Evolutionary conservation across 2,329 filamentous ascomycete genomes (phyloP).

Genomic region (Epichloe scottii): DNA sequence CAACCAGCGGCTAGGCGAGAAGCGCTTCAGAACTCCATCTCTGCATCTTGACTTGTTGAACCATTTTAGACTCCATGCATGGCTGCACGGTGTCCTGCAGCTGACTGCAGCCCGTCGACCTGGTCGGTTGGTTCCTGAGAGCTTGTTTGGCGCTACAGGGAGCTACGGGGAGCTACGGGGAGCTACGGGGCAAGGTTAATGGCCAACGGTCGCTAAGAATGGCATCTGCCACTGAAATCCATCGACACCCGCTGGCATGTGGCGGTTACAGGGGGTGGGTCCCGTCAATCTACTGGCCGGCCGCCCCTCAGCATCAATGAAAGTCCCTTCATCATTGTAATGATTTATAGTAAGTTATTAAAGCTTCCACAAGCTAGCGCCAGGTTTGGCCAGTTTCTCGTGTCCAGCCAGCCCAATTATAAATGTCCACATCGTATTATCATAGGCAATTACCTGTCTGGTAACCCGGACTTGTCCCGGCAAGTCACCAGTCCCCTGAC

Average conservation of each 20-base stretch:
- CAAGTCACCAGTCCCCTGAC: too few relatives aligned
- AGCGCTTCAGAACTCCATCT: too few relatives aligned
- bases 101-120: not conserved
- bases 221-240: not conserved
- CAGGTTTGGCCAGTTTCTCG: too few relatives aligned
- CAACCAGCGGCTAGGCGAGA: too few relatives aligned
- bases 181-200: not conserved
- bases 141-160: not conserved
- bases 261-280: not conserved
- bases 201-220: conserved; percentile 6
- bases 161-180: not conserved
- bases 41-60: too few relatives aligned
- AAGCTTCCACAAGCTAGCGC: too few relatives aligned
- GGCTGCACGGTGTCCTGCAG: not conserved
- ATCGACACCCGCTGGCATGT: not conserved
- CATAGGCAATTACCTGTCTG: too few relatives aligned
- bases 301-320: not conserved
- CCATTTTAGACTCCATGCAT: too few relatives aligned
- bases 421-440: too few relatives aligned
- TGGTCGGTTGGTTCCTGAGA: not conserved
- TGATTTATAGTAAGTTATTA: too few relatives aligned
- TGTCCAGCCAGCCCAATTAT: too few relatives aligned
- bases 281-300: not conserved
- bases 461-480: too few relatives aligned
- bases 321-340: not conserved